Evolutionary conservation across 1,284 basidiomycete genomes (phyloP).

Genomic region (Sparassis latifolia): DNA sequence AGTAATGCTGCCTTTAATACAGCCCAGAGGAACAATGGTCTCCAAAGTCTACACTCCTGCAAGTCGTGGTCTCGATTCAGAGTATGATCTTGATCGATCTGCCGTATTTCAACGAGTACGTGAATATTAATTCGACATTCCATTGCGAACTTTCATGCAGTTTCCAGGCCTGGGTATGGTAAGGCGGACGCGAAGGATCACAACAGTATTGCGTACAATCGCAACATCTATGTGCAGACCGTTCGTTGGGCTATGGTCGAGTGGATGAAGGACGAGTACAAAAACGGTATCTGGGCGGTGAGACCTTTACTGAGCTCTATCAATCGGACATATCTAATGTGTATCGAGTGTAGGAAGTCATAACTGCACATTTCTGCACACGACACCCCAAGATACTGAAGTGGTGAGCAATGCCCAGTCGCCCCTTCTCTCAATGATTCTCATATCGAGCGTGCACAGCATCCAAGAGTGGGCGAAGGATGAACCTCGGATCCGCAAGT

Average conservation of each 20-base stretch:
- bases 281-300: slow-evolving; percentile 40
- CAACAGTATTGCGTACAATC: slow-evolving; percentile 40
- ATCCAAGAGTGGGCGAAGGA: slow-evolving; percentile 32
- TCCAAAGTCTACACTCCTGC: slow-evolving; percentile 45
- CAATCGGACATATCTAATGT: not conserved
- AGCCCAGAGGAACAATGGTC: slow-evolving; percentile 50
- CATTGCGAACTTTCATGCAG: not conserved
- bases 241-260: slow-evolving; percentile 45
- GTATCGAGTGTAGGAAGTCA: slow-evolving; percentile 34
- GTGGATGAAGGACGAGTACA: slow-evolving; percentile 40
- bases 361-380: slow-evolving; percentile 40
- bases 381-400: slow-evolving; percentile 34
- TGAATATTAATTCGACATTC: slow-evolving; percentile 5
- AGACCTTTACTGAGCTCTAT: slow-evolving; percentile 9
- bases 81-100: slow-evolving; percentile 51
- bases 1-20: slow-evolving; percentile 1
- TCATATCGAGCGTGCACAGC: slow-evolving; percentile 15
- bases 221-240: slow-evolving; percentile 34
- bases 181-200: slow-evolving; percentile 28
- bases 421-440: too few species aligned
- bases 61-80: slow-evolving; percentile 50
- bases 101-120: slow-evolving; percentile 54
- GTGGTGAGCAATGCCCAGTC: slow-evolving; percentile 26
- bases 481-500: slow-evolving; percentile 24
- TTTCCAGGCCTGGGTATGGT: slow-evolving; percentile 39